Base-by-base conservation (phyloP, 768 basidiomycete genomes). In the Russula dissimulans region DNA sequence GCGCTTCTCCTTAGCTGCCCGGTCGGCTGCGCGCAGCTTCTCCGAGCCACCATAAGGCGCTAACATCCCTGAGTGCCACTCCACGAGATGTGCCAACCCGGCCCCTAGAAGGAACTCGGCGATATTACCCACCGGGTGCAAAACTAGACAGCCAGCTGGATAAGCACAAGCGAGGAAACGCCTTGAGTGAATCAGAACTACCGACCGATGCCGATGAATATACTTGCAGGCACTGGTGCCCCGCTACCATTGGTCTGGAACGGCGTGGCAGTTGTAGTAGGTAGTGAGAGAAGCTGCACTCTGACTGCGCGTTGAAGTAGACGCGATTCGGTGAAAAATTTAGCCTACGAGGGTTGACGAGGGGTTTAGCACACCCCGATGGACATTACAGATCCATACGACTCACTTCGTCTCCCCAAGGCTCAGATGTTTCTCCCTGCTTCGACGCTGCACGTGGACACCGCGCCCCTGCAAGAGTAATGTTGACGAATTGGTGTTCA, bases 51-150 rank as follows among this genome's bases (percentile, higher is more conserved):
- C 93, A 54, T 79, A 77, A 55, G 78, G 81, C 1, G 91, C 84
- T 22, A 99, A 82, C 81, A 98, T 88, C 22, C 95, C 95, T 15
- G 95, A 94, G 71, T 99, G 95, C 95, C 95, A 97, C 70, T 95
- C 95, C 60, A 98, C 87, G 52, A 97, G 81, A 59, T 91, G 87
- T 17, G 95, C 95, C 2, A 97, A 78, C 32, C 95, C 95, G 47
- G 83, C 81, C 4, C 80, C 82, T 32, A 92, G 84, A 42, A 99
- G 78, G 71, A 89, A 85, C 66, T 95, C 91, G 12, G 93, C 94
- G 29, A 99, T 87, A 72, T 97, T 97, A 36, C 95, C 95, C 17
- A 86, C 90, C 9, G 95, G 94, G 70, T 98, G 95, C 44, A 90
- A 74, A 12, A 91, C 88, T 90, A 47, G 2, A 49, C 17, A 50